Evolutionary conservation across 768 basidiomycete genomes (phyloP).

Genomic region (Phlegmacium glaucopus): DNA sequence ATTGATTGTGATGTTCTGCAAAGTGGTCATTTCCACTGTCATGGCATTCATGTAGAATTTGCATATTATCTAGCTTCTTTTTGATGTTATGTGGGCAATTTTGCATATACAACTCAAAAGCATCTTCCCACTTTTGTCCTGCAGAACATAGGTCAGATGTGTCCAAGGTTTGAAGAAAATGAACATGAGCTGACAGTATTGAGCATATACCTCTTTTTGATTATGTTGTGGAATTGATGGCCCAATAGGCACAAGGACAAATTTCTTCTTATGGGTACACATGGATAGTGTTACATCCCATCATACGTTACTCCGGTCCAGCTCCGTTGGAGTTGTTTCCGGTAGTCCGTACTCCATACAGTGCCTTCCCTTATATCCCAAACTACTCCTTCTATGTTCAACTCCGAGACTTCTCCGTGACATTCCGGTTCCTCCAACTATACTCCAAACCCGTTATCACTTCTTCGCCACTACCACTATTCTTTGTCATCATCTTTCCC

Average conservation of each 20-base stretch:
- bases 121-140: conserved; percentile 24
- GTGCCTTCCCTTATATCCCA: no score
- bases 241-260: conserved; percentile 35
- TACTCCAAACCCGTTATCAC: no score
- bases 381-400: no score
- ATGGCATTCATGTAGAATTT: conserved; percentile 37
- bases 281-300: no score
- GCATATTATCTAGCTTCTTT: conserved; percentile 35
- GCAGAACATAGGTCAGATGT: conserved; percentile 18
- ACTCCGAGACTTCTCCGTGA: no score
- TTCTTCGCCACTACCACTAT: no score
- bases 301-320: no score
- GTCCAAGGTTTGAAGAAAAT: conserved; percentile 43
- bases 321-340: no score
- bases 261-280: not conserved
- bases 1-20: conserved; percentile 7
- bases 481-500: no score
- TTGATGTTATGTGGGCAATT: conserved; percentile 2
- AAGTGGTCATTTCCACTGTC: conserved; percentile 32
- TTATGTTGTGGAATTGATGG: conserved; percentile 30
- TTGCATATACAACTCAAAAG: conserved; percentile 19
- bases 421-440: no score
- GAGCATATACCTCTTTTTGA: conserved; percentile 2
- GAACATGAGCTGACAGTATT: conserved; percentile 35
- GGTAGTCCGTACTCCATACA: no score